Evolutionary conservation across 257 asterid species (phyloP), one percentile per base, ranked within the genome.

Genomic region (Jacaranda copaia): DNA sequence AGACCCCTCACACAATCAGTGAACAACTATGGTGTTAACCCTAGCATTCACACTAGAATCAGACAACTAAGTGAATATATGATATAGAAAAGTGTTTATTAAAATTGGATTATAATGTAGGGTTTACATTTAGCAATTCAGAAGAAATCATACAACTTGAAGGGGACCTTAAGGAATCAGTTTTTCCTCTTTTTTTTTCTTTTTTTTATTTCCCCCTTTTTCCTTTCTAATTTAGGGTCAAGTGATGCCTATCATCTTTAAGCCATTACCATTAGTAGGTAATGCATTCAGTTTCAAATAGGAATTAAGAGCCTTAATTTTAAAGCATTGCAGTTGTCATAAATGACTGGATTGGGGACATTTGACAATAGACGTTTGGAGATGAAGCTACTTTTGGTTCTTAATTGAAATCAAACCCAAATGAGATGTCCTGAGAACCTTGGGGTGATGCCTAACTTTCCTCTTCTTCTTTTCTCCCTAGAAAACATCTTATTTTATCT

Each of bases 401-500:
- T 25, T 25, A 25, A 25, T 25, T 25, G 32, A 25, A 25, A 25
- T 25, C 32, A 25, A 25, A 25, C 32, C 32, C 32, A 25, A 25
- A 25, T 25, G 32, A 25, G 32, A 25, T 25, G 1, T 25, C 32
- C 32, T 25, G 32, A 25, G 32, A 25, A 25, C 32, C 32, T 25
- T 25, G 1, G 32, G 32, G 32, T 25, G 32, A 25, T 25, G 32
- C 32, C 1, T 25, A 25, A 25, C 32, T 42, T 42, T 49, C 56
- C 56, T 32, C 67, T 36, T 68, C 48, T 60, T 68, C 73, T 4
- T 20, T 48, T 49, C 25, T 46, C 45, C 42, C 59, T 8, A 68
- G 14, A 48, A 12, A 68, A 48, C 59, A 46, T 40, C 15, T 42
- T 16, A 12, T 60, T 68, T 46, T 46, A 20, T 3, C 6, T 48